Evolutionary conservation across 768 basidiomycete genomes (phyloP).

Genomic region (Leccinum uliginosum): DNA sequence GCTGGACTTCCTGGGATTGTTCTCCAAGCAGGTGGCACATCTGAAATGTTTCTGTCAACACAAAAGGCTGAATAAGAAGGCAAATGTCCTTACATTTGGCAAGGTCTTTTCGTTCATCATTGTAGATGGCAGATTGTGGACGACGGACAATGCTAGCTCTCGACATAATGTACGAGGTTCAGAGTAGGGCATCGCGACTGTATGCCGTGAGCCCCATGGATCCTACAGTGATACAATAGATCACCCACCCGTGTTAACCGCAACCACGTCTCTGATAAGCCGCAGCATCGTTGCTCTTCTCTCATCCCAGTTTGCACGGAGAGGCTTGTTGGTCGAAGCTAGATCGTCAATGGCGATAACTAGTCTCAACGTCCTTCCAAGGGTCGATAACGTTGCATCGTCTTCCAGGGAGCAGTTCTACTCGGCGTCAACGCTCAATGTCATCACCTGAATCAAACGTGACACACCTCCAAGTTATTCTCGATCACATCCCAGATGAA

Average conservation of each 20-base stretch:
- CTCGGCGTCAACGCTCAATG: not conserved
- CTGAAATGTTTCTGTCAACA: slow-evolving; percentile 35
- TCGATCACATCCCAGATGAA: slow-evolving; percentile 87
- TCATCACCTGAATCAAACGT: not conserved
- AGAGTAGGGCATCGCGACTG: slow-evolving; percentile 33
- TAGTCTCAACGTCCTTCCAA: slow-evolving; percentile 69
- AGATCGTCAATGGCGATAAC: slow-evolving; percentile 69
- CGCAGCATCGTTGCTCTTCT: slow-evolving; percentile 49
- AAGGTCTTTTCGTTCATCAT: slow-evolving; percentile 63
- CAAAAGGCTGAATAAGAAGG: not conserved
- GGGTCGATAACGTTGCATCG: slow-evolving; percentile 48
- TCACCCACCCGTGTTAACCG: slow-evolving; percentile 48
- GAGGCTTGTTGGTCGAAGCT: slow-evolving; percentile 61
- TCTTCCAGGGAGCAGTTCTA: slow-evolving; percentile 63
- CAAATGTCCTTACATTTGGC: slow-evolving; percentile 43
- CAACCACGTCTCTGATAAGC: slow-evolving; percentile 58
- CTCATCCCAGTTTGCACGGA: slow-evolving; percentile 67
- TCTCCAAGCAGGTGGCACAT: slow-evolving; percentile 80
- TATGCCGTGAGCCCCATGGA: not conserved
- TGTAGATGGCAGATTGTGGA: slow-evolving; percentile 60
- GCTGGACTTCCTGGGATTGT: slow-evolving; percentile 59
- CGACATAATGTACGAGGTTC: slow-evolving; percentile 63
- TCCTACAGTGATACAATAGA: not conserved
- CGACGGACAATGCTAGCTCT: slow-evolving; percentile 62
- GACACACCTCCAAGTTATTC: slow-evolving; percentile 76